Base-by-base conservation (phyloP, 2,329 filamentous ascomycete genomes). In the Aureobasidium mangrovei region DNA sequence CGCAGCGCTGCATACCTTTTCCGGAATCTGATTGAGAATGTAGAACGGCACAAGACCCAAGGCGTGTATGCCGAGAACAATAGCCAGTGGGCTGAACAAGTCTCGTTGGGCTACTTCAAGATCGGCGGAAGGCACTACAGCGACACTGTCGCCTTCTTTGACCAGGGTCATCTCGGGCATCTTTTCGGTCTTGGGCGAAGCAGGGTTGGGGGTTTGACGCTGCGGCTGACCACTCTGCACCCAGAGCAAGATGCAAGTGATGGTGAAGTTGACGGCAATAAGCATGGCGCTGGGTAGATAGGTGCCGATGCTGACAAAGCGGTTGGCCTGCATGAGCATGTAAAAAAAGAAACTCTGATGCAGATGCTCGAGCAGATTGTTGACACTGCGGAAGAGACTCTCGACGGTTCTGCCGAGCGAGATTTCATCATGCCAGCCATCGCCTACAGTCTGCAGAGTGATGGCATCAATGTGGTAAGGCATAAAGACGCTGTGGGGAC, bases 331-430 rank as follows among this genome's bases (percentile, higher is more conserved):
- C 82, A 97, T 90, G 42, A 98, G 78, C 49, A 98, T 76, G 69
- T 98, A 98, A 73, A 98, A 97, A 79, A 98, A 98, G 76, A 98
- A 98, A 69, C 91, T 96, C 72, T 98, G 93, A 68, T 98, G 93
- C 58, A 98, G 77, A 67, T 98, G 91, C 72, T 98, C 93, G 32
- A 98, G 79, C 56, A 98, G 74, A 66, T 98, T 98, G 73, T 98
- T 98, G 70, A 98, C 74, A 68, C 89, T 95, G 63, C 93, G 80
- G 69, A 95, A 95, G 3, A 93, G 80, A 63, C 90, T 90, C 72
- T 98, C 93, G 4, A 97, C 78, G 0, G 91, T 84, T 53, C 91
- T 80, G 4, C 93, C 93, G 66, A 98, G 82, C 7, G 86, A 87
- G 88, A 97, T 97, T 71, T 97, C 93, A 67, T 98, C 93, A 65